Conservation (phyloP, 2,329 filamentous ascomycete genomes). For the Monosporascus sp. region DNA sequence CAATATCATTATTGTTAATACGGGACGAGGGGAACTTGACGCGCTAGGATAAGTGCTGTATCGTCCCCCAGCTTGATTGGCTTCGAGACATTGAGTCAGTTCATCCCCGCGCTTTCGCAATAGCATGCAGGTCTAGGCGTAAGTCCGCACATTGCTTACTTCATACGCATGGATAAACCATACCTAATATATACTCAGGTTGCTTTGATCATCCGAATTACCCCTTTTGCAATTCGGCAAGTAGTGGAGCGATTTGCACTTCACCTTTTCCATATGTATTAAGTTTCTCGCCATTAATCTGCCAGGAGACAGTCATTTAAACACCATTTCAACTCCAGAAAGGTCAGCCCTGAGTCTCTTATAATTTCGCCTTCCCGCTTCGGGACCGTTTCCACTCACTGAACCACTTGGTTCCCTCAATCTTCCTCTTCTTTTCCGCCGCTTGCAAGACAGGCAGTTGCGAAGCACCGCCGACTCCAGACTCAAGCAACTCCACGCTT, state of each 20-base stretch:
- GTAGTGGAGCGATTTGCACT: no score
- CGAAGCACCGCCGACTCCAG: conserved; percentile 13
- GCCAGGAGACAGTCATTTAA: not conserved
- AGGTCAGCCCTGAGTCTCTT: not conserved
- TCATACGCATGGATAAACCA: no score
- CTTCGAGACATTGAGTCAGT: no score
- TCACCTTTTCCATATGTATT: no score
- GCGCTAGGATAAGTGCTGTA: not conserved
- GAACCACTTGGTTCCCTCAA: conserved; percentile 40
- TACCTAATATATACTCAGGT: no score
- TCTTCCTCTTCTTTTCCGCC: conserved; percentile 43
- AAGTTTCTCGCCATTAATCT: no score
- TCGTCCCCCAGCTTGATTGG: no score
- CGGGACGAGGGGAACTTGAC: not conserved
- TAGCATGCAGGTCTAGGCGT: no score
- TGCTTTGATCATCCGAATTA: no score
- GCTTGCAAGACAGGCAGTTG: conserved; percentile 35
- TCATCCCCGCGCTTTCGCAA: no score
- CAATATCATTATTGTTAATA: not conserved
- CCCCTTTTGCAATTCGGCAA: no score
- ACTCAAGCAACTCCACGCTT: conserved; percentile 52
- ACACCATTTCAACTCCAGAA: not conserved
- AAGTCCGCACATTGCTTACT: no score
- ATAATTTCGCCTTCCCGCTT: conserved; percentile 37
- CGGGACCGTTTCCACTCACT: conserved; percentile 40